These are phyloP conservation scores for Eucommia ulmoides DNA, from an alignment of 257 asterid species.

Conservation along the genomic window DNA sequence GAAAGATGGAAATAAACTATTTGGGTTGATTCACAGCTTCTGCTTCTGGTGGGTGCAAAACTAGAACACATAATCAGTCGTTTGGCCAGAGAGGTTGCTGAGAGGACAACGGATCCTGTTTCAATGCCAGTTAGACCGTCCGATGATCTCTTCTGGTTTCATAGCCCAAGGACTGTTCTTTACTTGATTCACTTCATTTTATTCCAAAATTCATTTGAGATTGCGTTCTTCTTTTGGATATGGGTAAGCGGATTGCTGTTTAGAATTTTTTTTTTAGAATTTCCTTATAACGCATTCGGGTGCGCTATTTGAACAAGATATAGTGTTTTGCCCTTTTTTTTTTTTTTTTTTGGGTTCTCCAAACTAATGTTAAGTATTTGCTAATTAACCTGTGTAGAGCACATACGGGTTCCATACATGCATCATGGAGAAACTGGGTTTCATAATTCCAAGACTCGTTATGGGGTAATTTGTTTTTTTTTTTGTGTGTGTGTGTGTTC, in stretches of 20 bases:
- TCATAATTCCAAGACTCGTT: slow-evolving; percentile 55
- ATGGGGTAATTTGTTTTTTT: slow-evolving; percentile 36
- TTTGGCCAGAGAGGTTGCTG: background rate
- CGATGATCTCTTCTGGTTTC: background rate
- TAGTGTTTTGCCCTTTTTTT: background rate
- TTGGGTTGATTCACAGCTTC: background rate
- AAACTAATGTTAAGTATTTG: no score
- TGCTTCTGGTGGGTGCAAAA: slow-evolving; percentile 3
- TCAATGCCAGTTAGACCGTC: background rate
- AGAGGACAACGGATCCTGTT: background rate
- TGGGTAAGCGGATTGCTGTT: background rate
- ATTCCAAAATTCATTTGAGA: background rate
- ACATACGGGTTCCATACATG: slow-evolving; percentile 81
- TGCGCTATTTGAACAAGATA: no score
- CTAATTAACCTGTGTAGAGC: slow-evolving; percentile 36
- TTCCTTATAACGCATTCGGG: no score
- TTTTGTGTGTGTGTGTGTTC: no score
- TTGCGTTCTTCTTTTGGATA: slow-evolving; percentile 2
- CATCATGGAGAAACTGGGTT: slow-evolving; percentile 67
- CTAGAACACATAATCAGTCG: background rate
- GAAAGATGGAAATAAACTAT: background rate
- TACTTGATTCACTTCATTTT: slow-evolving; percentile 1
- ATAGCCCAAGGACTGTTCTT: background rate
- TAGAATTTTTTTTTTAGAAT: slow-evolving; percentile 1
- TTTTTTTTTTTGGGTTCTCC: background rate